Conservation (phyloP, 2,329 filamentous ascomycete species). For the Ceratocystis cubensis region DNA sequence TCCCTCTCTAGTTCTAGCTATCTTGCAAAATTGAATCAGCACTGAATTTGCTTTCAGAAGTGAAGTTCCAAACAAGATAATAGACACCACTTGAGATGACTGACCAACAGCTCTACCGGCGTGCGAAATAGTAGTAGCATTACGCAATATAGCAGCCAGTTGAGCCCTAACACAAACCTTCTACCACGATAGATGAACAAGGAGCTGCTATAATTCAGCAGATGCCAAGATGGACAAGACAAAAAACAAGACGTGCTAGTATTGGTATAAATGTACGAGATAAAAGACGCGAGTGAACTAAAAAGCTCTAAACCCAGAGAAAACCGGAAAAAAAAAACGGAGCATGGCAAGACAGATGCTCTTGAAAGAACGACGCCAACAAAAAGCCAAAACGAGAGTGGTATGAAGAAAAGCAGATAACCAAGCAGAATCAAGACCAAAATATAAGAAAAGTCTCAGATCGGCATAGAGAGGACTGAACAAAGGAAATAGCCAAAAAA, state of each 20-base stretch:
- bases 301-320: neutral
- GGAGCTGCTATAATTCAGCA: too few relatives aligned
- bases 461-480: too few relatives aligned
- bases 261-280: neutral
- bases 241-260: neutral
- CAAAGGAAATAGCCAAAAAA: neutral
- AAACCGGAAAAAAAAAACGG: neutral
- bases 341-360: neutral
- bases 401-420: neutral
- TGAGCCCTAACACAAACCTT: neutral
- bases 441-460: neutral
- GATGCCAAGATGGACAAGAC: neutral
- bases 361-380: neutral
- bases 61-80: too few relatives aligned
- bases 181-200: neutral
- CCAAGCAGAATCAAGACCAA: slow-evolving; percentile 1
- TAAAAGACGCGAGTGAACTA: neutral
- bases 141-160: too few relatives aligned
- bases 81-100: too few relatives aligned
- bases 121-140: too few relatives aligned
- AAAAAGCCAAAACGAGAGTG: neutral
- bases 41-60: too few relatives aligned
- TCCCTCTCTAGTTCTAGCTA: too few relatives aligned
- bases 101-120: too few relatives aligned
- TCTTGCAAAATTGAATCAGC: too few relatives aligned